Evolutionary conservation across 768 basidiomycete genomes (phyloP).

Genomic region (Filobasidium wieringae): DNA sequence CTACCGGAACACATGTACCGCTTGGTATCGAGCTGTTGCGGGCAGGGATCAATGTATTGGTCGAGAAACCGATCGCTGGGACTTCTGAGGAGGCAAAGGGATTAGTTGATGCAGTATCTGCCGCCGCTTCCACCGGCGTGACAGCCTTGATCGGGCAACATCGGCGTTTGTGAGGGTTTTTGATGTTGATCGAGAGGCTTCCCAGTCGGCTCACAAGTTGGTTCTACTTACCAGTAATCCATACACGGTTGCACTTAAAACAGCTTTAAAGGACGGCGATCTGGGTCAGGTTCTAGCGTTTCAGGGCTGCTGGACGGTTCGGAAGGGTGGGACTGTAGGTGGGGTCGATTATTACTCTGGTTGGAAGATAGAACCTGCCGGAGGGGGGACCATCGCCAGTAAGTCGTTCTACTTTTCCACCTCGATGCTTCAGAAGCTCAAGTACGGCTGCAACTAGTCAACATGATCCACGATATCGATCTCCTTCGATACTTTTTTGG

Average conservation of each 20-base stretch:
- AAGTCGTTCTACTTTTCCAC: too few species aligned
- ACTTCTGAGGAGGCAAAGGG: not conserved
- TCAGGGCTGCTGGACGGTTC: conserved; percentile 3
- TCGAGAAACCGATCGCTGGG: conserved; percentile 22
- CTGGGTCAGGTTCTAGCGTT: conserved; percentile 1
- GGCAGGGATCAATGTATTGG: conserved; percentile 15
- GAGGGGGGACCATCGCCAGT: conserved; percentile 1
- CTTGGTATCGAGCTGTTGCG: conserved; percentile 11
- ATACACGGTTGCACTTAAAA: conserved; percentile 3
- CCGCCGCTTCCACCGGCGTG: not conserved
- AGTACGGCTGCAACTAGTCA: too few species aligned
- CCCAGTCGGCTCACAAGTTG: not conserved
- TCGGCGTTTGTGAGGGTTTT: conserved; percentile 16
- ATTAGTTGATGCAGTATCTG: conserved; percentile 13
- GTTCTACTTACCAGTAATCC: not conserved
- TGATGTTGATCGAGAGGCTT: not conserved
- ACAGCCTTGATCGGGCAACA: conserved; percentile 20
- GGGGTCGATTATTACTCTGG: conserved; percentile 7
- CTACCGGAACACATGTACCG: conserved; percentile 18
- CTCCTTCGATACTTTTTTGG: conserved; percentile 17
- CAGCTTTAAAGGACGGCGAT: not conserved
- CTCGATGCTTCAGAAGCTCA: too few species aligned
- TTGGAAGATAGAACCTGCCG: not conserved
- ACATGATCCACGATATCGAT: conserved; percentile 15
- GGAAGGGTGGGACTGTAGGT: not conserved